Evolutionary conservation across 305 asterid species (phyloP), one percentile per base, ranked within the genome.

Genomic region (Fraxinus angustifolia): DNA sequence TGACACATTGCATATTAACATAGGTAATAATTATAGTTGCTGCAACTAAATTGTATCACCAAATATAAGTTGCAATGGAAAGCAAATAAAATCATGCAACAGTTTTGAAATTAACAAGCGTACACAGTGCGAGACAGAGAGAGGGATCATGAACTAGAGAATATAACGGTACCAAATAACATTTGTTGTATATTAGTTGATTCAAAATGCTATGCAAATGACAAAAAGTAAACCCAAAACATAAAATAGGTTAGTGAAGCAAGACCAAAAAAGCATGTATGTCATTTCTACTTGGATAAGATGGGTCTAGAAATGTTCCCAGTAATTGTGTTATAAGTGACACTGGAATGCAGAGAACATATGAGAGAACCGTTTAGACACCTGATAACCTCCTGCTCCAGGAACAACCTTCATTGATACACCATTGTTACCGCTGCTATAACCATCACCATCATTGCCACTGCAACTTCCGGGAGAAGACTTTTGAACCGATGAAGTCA

Each of bases 401-500:
- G 89, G 78, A 36, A 87, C 68, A 82, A 78, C 77, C 87, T 83
- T 91, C 42, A 82, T 30, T 28, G 88, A 77, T 50, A 84, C 91
- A 88, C 88, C 93, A 85, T 83, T 90, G 82, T 86, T 87, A 83
- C 85, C 85, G 83, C 87, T 83, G 76, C 53, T 60, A 81, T 85
- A 88, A 82, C 81, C 86, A 67, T 78, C 83, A 67, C 87, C 92
- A 84, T 82, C 89, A 82, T 83, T 78, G 7, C 77, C 89, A 82
- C 19, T 82, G 53, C n/a, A 75, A 36, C 78, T 84, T 31, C 84
- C 91, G 77, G 83, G 88, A 77, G 97, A 89, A 33, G 90, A 84
- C 86, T 87, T 90, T 65, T 90, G 93, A 79, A 88, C 91, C 0
- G 93, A 84, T 12, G 97, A 91, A 84, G 92, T 93, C 89, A 91